Evolutionary conservation across 108 stramenopile species (phyloP).

Genomic region (Schizochytrium sp.): DNA sequence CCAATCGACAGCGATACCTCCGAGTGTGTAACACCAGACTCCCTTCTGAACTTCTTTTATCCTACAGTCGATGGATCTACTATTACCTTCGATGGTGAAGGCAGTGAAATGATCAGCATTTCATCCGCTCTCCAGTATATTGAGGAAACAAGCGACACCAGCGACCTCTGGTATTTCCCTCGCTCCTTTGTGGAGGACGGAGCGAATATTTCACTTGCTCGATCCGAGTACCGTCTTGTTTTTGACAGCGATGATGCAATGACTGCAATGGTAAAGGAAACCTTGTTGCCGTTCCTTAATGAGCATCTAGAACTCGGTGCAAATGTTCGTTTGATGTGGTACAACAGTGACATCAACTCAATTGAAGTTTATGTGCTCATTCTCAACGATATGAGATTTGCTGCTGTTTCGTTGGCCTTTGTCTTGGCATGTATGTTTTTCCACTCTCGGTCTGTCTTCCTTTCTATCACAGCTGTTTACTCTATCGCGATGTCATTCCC

Average conservation of each 20-base stretch:
- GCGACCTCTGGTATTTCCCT: slow-evolving; percentile 1
- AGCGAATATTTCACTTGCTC: not conserved
- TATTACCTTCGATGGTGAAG: slow-evolving; percentile 23
- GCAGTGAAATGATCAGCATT: not conserved
- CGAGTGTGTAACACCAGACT: not conserved
- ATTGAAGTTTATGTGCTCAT: slow-evolving; percentile 8
- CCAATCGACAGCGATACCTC: not conserved
- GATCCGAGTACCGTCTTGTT: not conserved
- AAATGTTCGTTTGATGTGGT: slow-evolving; percentile 20
- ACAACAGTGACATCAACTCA: slow-evolving; percentile 29
- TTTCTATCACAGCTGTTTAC: not conserved
- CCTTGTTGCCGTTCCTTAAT: not conserved
- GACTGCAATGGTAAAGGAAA: not conserved
- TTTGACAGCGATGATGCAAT: not conserved
- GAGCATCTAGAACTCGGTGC: not conserved
- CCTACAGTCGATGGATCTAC: not conserved
- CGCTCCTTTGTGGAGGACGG: slow-evolving; percentile 3
- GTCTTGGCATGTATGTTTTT: not conserved
- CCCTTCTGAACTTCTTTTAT: slow-evolving; percentile 57
- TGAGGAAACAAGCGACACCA: not conserved
- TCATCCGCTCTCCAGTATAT: not conserved
- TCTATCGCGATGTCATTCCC: slow-evolving; percentile 28
- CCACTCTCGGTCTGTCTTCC: slow-evolving; percentile 20
- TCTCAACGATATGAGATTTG: slow-evolving; percentile 16
- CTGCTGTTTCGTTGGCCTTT: not conserved